Evolutionary conservation across 192 early-diverging fungal genomes (phyloP), one percentile per base, ranked within the genome.

Genomic region (Entrophospora sp.): DNA sequence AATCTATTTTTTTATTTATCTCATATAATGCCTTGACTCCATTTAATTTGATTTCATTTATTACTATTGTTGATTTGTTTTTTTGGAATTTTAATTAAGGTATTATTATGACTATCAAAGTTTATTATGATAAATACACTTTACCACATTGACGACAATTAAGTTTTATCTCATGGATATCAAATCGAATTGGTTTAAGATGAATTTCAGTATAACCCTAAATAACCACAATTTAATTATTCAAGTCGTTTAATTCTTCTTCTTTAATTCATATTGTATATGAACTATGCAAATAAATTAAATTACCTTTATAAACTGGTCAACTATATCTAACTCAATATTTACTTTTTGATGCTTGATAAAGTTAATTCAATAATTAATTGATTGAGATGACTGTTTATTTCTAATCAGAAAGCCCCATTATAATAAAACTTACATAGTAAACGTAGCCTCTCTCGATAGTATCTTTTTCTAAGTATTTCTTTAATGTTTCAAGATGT

Each of bases 141-240:
- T 9, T 57, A 57, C 55, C 16, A 24, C 55, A 57, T 57, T 57
- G 55, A n/a, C 55, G 31, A n/a, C 31, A 36, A 57, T 57, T 30
- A 22, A 57, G 36, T 57, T 28, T 57, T 37, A 57, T 57, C 20
- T 36, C 5, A 36, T 34, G n/a, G 28, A 57, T 36, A 36, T 57
- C 55, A 22, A 35, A 32, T 22, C 32, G n/a, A 57, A 57, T 16
- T 25, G 55, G 55, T 24, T 37, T 35, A 8, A 56, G 31, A 22
- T 16, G 18, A 35, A 56, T 31, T 18, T 56, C 53, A 20, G 53
- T 56, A 34, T 35, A 56, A 35, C 53, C 53, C 53, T 56, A 46
- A 22, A 6, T 22, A 20, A 20, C 2, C 8, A 18, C 8, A 24
- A 18, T 18, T 46, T 46, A 46, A 46, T 8, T 46, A 22, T 45